These are phyloP conservation scores for Canavalia gladiata DNA, from an alignment of 306 rosid species.

Conservation along the genomic window DNA sequence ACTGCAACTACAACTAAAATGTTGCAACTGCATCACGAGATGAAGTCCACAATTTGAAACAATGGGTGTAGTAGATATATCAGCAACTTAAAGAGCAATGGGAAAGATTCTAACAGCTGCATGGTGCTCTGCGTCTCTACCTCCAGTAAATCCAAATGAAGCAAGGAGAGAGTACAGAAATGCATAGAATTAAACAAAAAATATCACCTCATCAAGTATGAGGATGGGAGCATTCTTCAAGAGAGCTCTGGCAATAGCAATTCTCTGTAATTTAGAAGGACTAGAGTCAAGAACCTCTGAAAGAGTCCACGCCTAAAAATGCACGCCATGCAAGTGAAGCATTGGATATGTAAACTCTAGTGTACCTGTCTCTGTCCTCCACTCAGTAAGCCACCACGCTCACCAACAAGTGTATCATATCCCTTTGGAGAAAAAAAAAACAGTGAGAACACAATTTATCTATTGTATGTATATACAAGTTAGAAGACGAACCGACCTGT, in stretches of 20 bases:
- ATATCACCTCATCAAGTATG: constrained; percentile 86
- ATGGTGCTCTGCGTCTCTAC: background rate
- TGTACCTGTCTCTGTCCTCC: constrained; percentile 98
- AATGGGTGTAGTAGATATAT: background rate
- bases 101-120: constrained; percentile 13
- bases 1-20: background rate
- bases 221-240: constrained; percentile 89
- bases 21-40: background rate
- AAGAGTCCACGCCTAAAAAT: background rate
- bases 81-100: background rate
- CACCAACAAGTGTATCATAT: constrained; percentile 93
- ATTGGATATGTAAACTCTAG: constrained; percentile 7
- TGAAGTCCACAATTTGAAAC: background rate
- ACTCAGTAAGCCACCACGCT: constrained; percentile 94
- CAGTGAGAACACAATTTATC: constrained; percentile 27
- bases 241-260: constrained; percentile 93
- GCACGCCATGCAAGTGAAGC: constrained; percentile 9
- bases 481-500: constrained; percentile 64
- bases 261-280: constrained; percentile 70
- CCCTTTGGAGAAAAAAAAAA: constrained; percentile 61
- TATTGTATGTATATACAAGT: background rate
- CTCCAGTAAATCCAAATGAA: constrained; percentile 31
- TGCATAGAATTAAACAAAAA: constrained; percentile 9
- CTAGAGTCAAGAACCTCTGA: constrained; percentile 41
- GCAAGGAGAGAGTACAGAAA: constrained; percentile 40